Percentiles rank a stretch among this genome's conserved stretches.
Conservation (phyloP, 1,139 yeast species). For the Kazachstania sp. region DNA sequence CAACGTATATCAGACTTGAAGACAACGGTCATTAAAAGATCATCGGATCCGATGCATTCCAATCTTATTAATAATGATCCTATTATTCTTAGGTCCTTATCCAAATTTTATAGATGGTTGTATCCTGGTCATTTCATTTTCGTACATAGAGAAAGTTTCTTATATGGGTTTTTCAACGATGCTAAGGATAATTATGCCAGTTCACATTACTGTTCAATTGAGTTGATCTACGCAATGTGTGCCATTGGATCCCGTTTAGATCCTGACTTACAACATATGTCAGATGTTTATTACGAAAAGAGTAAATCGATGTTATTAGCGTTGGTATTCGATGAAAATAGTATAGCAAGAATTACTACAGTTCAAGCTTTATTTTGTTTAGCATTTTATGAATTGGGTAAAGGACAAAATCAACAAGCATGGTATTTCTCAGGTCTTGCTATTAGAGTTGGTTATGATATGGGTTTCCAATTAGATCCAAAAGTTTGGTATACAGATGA, state of each 20-base stretch:
- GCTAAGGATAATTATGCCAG: conserved; percentile 27
- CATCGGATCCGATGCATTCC: conserved; percentile 33
- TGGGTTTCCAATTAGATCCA: conserved; percentile 58
- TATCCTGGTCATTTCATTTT: conserved; percentile 59
- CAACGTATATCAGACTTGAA: conserved; percentile 28
- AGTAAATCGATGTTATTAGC: conserved; percentile 39
- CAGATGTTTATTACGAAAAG: conserved; percentile 40
- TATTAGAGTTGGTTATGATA: conserved; percentile 54
- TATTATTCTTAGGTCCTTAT: conserved; percentile 38
- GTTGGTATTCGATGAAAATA: conserved; percentile 32
- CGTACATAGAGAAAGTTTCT: conserved; percentile 56
- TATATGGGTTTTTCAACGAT: conserved; percentile 45
- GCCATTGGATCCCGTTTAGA: conserved; percentile 50
- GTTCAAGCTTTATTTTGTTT: conserved; percentile 45
- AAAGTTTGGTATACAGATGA: conserved; percentile 41
- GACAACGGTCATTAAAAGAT: conserved; percentile 31
- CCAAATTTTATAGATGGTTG: conserved; percentile 54
- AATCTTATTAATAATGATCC: conserved; percentile 25
- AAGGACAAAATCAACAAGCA: conserved; percentile 48
- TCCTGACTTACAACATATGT: conserved; percentile 34
- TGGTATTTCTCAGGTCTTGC: conserved; percentile 64
- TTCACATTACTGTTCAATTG: conserved; percentile 43
- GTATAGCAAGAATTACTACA: conserved; percentile 26
- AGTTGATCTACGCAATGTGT: conserved; percentile 47
- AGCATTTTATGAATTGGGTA: conserved; percentile 52